Conservation (phyloP, 768 basidiomycete species). For the Collybiopsis luxurians region DNA sequence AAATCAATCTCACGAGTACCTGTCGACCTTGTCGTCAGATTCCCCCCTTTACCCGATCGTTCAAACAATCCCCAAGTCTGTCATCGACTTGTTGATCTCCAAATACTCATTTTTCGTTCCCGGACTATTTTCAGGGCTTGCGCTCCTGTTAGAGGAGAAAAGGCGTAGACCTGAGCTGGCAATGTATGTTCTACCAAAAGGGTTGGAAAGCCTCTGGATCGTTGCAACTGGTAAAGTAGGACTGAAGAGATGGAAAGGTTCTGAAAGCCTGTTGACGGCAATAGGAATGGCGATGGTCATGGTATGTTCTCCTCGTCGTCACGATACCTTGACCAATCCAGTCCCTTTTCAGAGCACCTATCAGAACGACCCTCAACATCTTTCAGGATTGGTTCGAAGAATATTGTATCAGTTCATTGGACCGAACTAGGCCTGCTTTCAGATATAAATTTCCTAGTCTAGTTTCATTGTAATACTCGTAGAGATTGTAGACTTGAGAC, state of each 20-base stretch:
- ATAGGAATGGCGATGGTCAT: constrained; percentile 92
- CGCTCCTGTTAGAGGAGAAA: constrained; percentile 85
- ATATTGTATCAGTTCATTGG: constrained; percentile 90
- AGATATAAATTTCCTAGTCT: not conserved
- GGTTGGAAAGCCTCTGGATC: constrained; percentile 87
- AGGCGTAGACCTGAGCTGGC: constrained; percentile 88
- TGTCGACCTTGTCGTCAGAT: constrained; percentile 35
- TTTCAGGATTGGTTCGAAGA: constrained; percentile 77
- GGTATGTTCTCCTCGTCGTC: constrained; percentile 39
- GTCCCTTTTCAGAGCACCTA: constrained; percentile 60
- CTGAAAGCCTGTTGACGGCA: constrained; percentile 65
- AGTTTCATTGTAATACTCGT: not conserved
- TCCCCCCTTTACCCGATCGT: constrained; percentile 24
- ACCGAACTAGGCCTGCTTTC: constrained; percentile 51
- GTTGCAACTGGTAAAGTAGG: constrained; percentile 72
- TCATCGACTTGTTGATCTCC: constrained; percentile 58
- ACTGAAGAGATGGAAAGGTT: constrained; percentile 66
- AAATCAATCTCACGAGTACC: constrained; percentile 49
- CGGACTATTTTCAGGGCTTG: constrained; percentile 71
- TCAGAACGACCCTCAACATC: constrained; percentile 75
- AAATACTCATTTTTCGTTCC: constrained; percentile 73
- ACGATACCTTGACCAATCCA: not conserved
- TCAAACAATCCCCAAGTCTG: constrained; percentile 36
- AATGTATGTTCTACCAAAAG: constrained; percentile 90
- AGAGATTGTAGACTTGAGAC: no score